These are phyloP conservation scores for Pseudogymnoascus sp. DNA, from an alignment of 2,329 filamentous ascomycete genomes.

Conservation along the genomic window DNA sequence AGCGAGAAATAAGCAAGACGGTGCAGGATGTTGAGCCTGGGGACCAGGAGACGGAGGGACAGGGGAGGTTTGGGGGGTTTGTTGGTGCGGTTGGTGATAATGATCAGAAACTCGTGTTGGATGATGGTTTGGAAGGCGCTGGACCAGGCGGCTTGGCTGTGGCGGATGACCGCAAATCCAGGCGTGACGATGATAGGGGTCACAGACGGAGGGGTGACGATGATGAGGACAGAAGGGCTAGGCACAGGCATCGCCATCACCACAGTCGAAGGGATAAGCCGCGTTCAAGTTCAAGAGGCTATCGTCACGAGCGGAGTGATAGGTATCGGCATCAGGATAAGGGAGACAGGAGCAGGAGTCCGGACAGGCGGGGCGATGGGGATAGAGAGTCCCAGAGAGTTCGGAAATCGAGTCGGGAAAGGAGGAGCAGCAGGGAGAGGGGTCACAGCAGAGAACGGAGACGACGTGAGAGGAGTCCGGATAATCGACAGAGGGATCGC, in stretches of 20 bases:
- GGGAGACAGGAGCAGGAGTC: slow-evolving; percentile 24
- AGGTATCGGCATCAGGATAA: slow-evolving; percentile 20
- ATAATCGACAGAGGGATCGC: not conserved
- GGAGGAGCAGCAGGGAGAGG: slow-evolving; percentile 26
- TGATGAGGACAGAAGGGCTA: slow-evolving; percentile 20
- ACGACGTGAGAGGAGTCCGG: not conserved
- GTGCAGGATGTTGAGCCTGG: slow-evolving; percentile 37
- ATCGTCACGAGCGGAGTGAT: slow-evolving; percentile 16
- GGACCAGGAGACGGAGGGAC: slow-evolving; percentile 22
- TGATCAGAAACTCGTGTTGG: slow-evolving; percentile 13
- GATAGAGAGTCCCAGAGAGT: slow-evolving; percentile 2
- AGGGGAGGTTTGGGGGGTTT: slow-evolving; percentile 25
- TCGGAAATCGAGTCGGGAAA: slow-evolving; percentile 21
- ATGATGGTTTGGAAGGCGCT: slow-evolving; percentile 7
- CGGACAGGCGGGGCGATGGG: slow-evolving; percentile 18
- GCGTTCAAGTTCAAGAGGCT: slow-evolving; percentile 21
- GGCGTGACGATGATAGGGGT: slow-evolving; percentile 11
- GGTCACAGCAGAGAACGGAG: slow-evolving; percentile 24
- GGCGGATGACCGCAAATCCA: slow-evolving; percentile 13
- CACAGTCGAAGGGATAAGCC: slow-evolving; percentile 24
- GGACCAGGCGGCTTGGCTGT: slow-evolving; percentile 19
- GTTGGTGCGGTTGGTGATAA: slow-evolving; percentile 22
- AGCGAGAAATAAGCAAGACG: slow-evolving; percentile 50
- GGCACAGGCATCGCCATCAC: slow-evolving; percentile 26
- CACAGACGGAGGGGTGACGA: slow-evolving; percentile 19